Conservation (phyloP, 1,139 yeast species). For the Zhuliangozyma parablackwelliae region DNA sequence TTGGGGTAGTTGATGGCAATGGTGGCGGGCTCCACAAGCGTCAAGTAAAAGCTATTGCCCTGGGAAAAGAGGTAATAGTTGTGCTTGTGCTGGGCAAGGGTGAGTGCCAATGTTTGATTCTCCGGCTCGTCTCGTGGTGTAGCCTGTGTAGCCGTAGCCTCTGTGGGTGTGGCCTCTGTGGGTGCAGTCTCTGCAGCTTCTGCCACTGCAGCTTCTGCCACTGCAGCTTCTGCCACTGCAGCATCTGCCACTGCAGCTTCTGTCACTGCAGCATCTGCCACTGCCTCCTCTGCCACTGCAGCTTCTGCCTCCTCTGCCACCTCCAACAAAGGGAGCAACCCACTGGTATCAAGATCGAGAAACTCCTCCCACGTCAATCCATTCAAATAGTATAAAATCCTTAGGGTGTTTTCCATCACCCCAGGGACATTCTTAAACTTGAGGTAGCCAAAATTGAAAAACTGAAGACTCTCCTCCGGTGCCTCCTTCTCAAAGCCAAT, state of each 20-base stretch:
- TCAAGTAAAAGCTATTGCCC: conserved; percentile 9
- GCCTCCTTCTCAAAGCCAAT: conserved; percentile 7
- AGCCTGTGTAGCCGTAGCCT: too few species aligned
- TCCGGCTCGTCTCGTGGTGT: neutral
- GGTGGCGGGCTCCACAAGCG: conserved; percentile 3
- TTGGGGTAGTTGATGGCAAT: conserved; percentile 11
- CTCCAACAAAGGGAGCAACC: too few species aligned
- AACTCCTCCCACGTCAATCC: conserved; percentile 24
- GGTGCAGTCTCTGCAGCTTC: too few species aligned
- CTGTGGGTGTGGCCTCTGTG: neutral
- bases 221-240: too few species aligned
- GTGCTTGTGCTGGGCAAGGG: conserved; percentile 40
- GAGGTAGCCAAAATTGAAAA: conserved; percentile 28
- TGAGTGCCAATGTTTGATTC: conserved; percentile 17
- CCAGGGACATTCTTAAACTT: conserved; percentile 19
- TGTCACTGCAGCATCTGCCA: too few species aligned
- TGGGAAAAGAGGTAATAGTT: conserved; percentile 23
- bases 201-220: too few species aligned
- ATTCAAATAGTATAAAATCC: conserved; percentile 28
- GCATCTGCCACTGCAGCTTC: too few species aligned
- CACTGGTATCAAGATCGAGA: conserved; percentile 13
- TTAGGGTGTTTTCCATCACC: conserved; percentile 22
- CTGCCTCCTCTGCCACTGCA: too few species aligned
- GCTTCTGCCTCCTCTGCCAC: neutral
- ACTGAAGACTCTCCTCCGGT: conserved; percentile 10